These are phyloP conservation scores for Potentilla sterilis DNA, from an alignment of 306 rosid species.

Conservation along the genomic window DNA sequence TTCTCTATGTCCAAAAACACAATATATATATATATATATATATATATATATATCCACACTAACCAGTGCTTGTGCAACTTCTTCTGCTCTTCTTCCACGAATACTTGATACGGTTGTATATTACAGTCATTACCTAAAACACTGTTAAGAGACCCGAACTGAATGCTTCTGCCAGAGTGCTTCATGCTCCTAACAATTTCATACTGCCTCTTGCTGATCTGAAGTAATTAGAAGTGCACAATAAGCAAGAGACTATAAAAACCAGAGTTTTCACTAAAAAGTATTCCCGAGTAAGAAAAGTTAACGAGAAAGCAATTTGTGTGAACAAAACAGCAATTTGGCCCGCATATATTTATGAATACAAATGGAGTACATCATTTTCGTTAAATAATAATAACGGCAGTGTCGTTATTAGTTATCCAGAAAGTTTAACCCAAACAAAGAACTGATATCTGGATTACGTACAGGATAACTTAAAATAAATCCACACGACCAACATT, in stretches of 20 bases:
- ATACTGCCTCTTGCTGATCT: constrained; percentile 90
- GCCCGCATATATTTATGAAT: background rate
- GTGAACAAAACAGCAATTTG: background rate
- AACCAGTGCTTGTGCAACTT: constrained; percentile 89
- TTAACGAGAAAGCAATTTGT: background rate
- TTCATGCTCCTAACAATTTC: constrained; percentile 90
- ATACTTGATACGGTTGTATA: constrained; percentile 79
- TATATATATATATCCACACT: constrained; percentile 34
- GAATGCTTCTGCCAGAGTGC: constrained; percentile 75
- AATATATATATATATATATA: constrained; percentile 18
- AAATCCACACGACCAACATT: background rate
- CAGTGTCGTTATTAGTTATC: background rate
- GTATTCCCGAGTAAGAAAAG: background rate
- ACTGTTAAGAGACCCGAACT: constrained; percentile 71
- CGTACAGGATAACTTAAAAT: background rate
- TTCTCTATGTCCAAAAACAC: background rate
- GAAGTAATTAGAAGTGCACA: constrained; percentile 35
- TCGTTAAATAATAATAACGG: background rate
- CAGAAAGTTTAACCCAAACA: background rate
- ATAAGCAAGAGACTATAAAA: constrained; percentile 24
- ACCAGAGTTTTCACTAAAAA: background rate
- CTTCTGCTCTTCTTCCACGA: constrained; percentile 82
- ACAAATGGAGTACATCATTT: background rate
- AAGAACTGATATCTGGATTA: background rate
- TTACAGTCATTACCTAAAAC: constrained; percentile 72